Evolutionary conservation across 441 rosid species (phyloP).

Genomic region (Rhodomyrtus psidioides): DNA sequence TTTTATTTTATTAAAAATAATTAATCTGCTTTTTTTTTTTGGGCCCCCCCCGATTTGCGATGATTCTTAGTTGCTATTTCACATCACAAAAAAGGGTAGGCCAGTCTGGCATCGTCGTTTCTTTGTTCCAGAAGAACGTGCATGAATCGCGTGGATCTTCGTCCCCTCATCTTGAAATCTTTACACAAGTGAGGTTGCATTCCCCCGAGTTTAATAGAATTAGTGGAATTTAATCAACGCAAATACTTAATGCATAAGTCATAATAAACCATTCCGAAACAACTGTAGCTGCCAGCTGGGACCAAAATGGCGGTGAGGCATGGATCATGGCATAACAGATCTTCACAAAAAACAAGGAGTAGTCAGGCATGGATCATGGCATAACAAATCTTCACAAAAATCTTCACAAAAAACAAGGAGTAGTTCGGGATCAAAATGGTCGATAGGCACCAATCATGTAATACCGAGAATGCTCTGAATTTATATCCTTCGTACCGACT

Average conservation of each 20-base stretch:
- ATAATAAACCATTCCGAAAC: background rate
- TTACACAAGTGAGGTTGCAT: background rate
- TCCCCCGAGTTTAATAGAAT: background rate
- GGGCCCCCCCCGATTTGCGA: background rate
- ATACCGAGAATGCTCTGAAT: background rate
- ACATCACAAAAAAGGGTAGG: background rate
- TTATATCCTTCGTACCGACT: background rate
- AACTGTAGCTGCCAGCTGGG: too few relatives aligned
- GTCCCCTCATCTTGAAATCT: background rate
- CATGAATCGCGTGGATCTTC: background rate
- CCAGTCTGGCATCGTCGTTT: background rate
- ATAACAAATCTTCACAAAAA: too few relatives aligned
- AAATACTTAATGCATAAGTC: background rate
- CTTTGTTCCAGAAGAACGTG: background rate
- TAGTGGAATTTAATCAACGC: background rate
- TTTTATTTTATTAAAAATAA: background rate
- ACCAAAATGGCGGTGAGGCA: too few relatives aligned
- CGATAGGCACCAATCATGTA: background rate
- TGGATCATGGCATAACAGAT: too few relatives aligned
- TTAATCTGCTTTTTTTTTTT: background rate
- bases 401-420: too few relatives aligned
- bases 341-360: too few relatives aligned
- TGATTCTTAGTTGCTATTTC: background rate
- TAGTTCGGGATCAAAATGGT: background rate
- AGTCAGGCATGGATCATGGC: too few relatives aligned